phyloP scores from a whole-genome alignment of 352 stramenopile species.

The Phytophthora crassamura region DNA sequence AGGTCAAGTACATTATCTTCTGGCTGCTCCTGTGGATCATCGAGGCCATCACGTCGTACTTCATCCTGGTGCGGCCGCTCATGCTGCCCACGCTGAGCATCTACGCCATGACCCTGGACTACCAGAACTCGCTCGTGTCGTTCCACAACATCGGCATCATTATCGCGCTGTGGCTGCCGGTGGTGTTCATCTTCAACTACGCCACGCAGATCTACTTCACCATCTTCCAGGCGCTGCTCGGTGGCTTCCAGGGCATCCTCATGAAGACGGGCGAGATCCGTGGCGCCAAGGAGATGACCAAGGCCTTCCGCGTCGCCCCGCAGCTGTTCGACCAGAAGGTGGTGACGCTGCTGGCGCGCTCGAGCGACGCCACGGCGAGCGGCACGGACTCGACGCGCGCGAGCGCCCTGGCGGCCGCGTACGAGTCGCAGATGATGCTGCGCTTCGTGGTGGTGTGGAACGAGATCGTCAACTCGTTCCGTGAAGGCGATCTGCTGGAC shows the following conservation, averaged over 20 bases:
- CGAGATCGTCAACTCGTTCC: slow-evolving; percentile 85
- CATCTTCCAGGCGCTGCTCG: slow-evolving; percentile 72
- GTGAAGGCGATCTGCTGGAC: slow-evolving; percentile 73
- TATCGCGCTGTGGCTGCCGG: slow-evolving; percentile 66
- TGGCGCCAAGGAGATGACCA: slow-evolving; percentile 74
- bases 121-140: too few species aligned
- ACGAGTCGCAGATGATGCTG: slow-evolving; percentile 85
- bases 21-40: slow-evolving; percentile 69
- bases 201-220: slow-evolving; percentile 86
- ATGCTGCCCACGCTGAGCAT: slow-evolving; percentile 76
- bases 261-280: slow-evolving; percentile 84
- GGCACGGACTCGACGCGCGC: slow-evolving; percentile 53
- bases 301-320: slow-evolving; percentile 75
- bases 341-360: slow-evolving; percentile 64
- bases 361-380: slow-evolving; percentile 57
- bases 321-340: slow-evolving; percentile 86
- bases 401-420: slow-evolving; percentile 57
- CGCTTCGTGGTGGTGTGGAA: slow-evolving; percentile 87
- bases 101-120: too few species aligned
- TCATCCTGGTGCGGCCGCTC: slow-evolving; percentile 66
- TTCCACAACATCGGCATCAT: slow-evolving; percentile 83
- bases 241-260: slow-evolving; percentile 66
- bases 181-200: slow-evolving; percentile 84
- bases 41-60: slow-evolving; percentile 69
- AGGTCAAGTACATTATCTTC: slow-evolving; percentile 72